Percentiles rank a stretch among this genome's conserved stretches.
Evolutionary conservation across 306 rosid species (phyloP).

Genomic region (Dicorynia guianensis): DNA sequence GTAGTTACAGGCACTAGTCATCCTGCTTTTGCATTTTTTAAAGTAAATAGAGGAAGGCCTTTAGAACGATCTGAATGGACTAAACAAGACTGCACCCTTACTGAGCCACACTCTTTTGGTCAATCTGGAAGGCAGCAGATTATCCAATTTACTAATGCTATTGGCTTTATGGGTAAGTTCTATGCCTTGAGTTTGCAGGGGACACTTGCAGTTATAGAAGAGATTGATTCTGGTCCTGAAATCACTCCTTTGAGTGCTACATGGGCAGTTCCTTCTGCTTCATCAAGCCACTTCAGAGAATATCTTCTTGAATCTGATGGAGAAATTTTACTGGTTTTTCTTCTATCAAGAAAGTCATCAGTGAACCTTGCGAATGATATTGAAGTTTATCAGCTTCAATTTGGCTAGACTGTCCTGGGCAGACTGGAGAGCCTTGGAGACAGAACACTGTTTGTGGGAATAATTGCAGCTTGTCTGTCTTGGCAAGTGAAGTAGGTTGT

Average conservation of each 20-base stretch:
- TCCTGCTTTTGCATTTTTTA: slow-evolving; percentile 33
- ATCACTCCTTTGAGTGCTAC: slow-evolving; percentile 25
- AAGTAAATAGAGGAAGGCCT: not conserved
- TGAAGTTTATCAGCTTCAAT: slow-evolving; percentile 31
- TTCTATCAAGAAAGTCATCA: slow-evolving; percentile 21
- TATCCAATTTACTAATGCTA: slow-evolving; percentile 39
- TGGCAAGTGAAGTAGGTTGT: slow-evolving; percentile 41
- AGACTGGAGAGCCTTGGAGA: slow-evolving; percentile 22
- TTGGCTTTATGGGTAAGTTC: slow-evolving; percentile 34
- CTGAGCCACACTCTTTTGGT: slow-evolving; percentile 3
- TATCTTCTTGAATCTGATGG: slow-evolving; percentile 39
- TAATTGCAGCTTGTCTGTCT: slow-evolving; percentile 24
- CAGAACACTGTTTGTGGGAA: slow-evolving; percentile 35
- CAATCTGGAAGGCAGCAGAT: not conserved
- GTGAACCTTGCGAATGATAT: slow-evolving; percentile 37
- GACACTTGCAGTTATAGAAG: slow-evolving; percentile 28
- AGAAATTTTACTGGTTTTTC: slow-evolving; percentile 36
- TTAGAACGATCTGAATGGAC: slow-evolving; percentile 26
- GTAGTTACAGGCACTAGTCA: slow-evolving; percentile 29
- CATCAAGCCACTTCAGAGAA: slow-evolving; percentile 37
- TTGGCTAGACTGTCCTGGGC: slow-evolving; percentile 27
- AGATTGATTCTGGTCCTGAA: not conserved
- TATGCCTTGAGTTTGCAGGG: slow-evolving; percentile 27
- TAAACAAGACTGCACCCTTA: slow-evolving; percentile 25
- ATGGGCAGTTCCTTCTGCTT: slow-evolving; percentile 33